A percentile compares a stretch with the other conserved stretches of the same genome.
Evolutionary conservation across 2,329 filamentous ascomycete species (phyloP).

Genomic region (Fusarium goolgardi): DNA sequence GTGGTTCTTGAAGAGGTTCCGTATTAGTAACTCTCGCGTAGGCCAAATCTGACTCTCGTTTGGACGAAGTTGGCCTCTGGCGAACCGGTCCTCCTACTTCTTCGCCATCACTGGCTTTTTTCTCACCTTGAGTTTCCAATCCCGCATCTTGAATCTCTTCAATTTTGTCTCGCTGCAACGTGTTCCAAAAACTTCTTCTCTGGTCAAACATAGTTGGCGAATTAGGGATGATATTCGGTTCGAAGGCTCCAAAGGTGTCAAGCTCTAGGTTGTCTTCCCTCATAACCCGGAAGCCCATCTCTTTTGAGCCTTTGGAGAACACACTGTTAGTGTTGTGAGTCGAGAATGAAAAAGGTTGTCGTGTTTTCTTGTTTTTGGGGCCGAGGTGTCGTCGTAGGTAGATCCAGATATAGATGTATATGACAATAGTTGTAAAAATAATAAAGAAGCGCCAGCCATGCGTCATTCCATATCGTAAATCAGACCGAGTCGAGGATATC

Average conservation of each 20-base stretch:
- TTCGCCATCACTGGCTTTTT: neutral
- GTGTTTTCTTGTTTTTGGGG: neutral
- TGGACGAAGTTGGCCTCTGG: neutral
- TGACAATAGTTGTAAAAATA: slow-evolving; percentile 54
- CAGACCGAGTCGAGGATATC: slow-evolving; percentile 53
- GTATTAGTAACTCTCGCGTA: slow-evolving; percentile 25
- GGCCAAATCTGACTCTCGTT: neutral
- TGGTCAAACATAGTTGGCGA: slow-evolving; percentile 17
- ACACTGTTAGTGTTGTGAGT: slow-evolving; percentile 10
- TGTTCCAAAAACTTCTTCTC: neutral
- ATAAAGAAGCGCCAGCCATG: slow-evolving; percentile 60
- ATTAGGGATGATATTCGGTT: neutral
- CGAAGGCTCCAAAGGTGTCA: slow-evolving; percentile 15
- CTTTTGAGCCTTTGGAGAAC: slow-evolving; percentile 19
- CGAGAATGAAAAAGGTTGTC: slow-evolving; percentile 8
- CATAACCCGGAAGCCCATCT: slow-evolving; percentile 20
- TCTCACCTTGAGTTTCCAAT: slow-evolving; percentile 16
- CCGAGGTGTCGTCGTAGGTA: slow-evolving; percentile 32
- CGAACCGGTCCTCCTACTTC: neutral
- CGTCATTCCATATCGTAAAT: slow-evolving; percentile 58
- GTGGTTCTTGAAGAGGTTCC: slow-evolving; percentile 9
- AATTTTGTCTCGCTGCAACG: neutral
- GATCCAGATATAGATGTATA: slow-evolving; percentile 56
- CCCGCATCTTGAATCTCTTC: slow-evolving; percentile 13
- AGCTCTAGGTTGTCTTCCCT: slow-evolving; percentile 31